A percentile compares a stretch with the other conserved stretches of the same genome.
These are phyloP conservation scores for Plasmodium fragile DNA, from an alignment of 169 alveolate species.

Conservation along the genomic window DNA sequence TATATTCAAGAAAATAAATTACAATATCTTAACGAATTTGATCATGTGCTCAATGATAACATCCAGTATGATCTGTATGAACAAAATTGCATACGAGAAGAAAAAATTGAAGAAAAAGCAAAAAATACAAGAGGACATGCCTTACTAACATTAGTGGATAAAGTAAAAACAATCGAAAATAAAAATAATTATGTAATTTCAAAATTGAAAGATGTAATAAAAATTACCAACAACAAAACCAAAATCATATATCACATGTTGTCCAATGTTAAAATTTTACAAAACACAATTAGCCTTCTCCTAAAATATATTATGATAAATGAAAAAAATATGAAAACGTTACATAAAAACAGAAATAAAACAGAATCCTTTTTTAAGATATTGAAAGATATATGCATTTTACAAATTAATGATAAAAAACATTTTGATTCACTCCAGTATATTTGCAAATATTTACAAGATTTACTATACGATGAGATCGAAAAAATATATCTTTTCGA, in stretches of 20 bases:
- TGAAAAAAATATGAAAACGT: slow-evolving; percentile 64
- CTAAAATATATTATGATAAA: slow-evolving; percentile 66
- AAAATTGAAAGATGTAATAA: slow-evolving; percentile 51
- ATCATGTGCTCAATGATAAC: slow-evolving; percentile 39
- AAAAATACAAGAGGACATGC: slow-evolving; percentile 73
- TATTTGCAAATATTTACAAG: slow-evolving; percentile 41
- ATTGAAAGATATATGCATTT: slow-evolving; percentile 29
- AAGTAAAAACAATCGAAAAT: slow-evolving; percentile 60
- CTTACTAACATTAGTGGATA: slow-evolving; percentile 54
- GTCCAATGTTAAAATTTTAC: slow-evolving; percentile 53
- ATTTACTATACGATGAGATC: slow-evolving; percentile 54
- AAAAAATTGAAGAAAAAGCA: slow-evolving; percentile 65
- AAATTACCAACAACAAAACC: slow-evolving; percentile 64
- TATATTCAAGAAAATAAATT: slow-evolving; percentile 20
- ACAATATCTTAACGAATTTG: slow-evolving; percentile 22
- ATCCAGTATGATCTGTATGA: slow-evolving; percentile 12
- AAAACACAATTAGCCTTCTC: slow-evolving; percentile 43
- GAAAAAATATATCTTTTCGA: slow-evolving; percentile 48
- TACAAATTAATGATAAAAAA: slow-evolving; percentile 35
- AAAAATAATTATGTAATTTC: slow-evolving; percentile 56
- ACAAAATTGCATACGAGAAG: slow-evolving; percentile 61
- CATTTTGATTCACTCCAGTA: slow-evolving; percentile 16
- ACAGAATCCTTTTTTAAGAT: slow-evolving; percentile 21
- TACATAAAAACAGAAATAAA: slow-evolving; percentile 26
- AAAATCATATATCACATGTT: slow-evolving; percentile 64